Evolutionary conservation across 192 early-diverging fungal genomes (phyloP).

Genomic region (Umbelopsis isabellina): DNA sequence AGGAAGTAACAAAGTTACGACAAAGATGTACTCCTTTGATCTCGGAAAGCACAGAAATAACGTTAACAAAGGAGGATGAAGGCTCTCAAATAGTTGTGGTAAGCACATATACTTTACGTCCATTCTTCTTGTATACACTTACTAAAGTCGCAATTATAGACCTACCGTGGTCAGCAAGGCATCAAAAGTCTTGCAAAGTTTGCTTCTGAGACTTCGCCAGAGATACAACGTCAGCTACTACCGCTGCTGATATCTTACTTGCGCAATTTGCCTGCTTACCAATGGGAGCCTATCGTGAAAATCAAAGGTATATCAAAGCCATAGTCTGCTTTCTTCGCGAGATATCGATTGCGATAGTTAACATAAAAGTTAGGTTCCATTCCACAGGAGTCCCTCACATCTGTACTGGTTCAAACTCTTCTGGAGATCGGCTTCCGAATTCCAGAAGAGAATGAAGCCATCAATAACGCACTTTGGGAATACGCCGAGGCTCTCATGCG

Average conservation of each 20-base stretch:
- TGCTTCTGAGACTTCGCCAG: conserved; percentile 30
- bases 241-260: conserved; percentile 37
- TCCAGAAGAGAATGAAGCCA: conserved; percentile 36
- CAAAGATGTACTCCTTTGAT: conserved; percentile 43
- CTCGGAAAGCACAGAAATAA: conserved; percentile 16
- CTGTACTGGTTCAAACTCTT: conserved; percentile 46
- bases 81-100: background rate
- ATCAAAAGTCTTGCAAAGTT: conserved; percentile 36
- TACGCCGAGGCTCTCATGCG: conserved; percentile 44
- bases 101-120: background rate
- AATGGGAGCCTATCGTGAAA: conserved; percentile 29
- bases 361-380: conserved; percentile 22
- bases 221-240: conserved; percentile 27
- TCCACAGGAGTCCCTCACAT: conserved; percentile 47
- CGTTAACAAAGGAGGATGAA: conserved; percentile 20
- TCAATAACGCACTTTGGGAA: conserved; percentile 50
- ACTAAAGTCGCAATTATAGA: conserved; percentile 22
- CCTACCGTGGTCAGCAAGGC: conserved; percentile 35
- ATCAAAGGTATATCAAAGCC: conserved; percentile 40
- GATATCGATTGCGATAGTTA: conserved; percentile 4
- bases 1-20: conserved; percentile 48
- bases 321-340: background rate
- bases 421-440: conserved; percentile 48
- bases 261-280: conserved; percentile 34
- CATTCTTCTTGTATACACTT: background rate